Percentiles rank a stretch among this genome's conserved stretches.
phyloP scores from a whole-genome alignment of 176 grass and related monocot genomes.

The Lolium multiflorum region DNA sequence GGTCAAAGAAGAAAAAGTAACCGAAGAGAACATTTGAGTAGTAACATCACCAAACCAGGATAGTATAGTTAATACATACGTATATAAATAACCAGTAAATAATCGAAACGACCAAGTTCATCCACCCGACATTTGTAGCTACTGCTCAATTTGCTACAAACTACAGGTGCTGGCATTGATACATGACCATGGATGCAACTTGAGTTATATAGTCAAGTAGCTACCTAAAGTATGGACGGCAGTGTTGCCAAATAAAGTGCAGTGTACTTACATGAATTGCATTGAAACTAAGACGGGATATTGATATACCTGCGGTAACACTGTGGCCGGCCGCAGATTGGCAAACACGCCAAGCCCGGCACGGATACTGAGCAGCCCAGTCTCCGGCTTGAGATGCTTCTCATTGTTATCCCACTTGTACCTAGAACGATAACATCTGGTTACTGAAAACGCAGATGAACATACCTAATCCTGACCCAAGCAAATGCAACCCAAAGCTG shows the following conservation, averaged over 20 bases:
- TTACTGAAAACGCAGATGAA: background rate
- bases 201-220: background rate
- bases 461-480: background rate
- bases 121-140: background rate
- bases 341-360: slow-evolving; percentile 76
- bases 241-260: background rate
- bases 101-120: background rate
- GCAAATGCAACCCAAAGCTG: background rate
- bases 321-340: slow-evolving; percentile 81
- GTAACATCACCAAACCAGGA: background rate
- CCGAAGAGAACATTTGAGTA: background rate
- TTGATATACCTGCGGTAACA: slow-evolving; percentile 75
- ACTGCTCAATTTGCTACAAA: background rate
- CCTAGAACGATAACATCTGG: slow-evolving; percentile 2
- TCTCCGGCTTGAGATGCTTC: slow-evolving; percentile 96
- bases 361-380: slow-evolving; percentile 79
- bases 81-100: background rate
- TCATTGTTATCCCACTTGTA: slow-evolving; percentile 98
- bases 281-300: background rate
- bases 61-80: background rate
- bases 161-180: background rate
- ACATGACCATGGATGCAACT: background rate
- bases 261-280: background rate
- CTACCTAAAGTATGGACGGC: background rate
- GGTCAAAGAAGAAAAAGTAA: slow-evolving; percentile 8